A percentile compares a stretch with the other conserved stretches of the same genome.
Conservation (phyloP, 345 rosid species). For the Citrus maxima region DNA sequence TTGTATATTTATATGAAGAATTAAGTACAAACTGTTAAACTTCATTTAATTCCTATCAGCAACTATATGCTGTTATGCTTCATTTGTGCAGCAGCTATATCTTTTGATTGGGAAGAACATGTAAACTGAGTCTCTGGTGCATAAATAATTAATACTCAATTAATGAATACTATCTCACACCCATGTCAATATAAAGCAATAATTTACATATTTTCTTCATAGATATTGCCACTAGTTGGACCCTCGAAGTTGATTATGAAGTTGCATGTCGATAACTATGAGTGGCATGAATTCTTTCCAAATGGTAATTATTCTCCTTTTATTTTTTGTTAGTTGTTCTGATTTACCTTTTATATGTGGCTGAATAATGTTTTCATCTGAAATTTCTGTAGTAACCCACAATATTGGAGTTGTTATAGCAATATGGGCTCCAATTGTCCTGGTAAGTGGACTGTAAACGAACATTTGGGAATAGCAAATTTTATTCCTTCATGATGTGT, state of each 20-base stretch:
- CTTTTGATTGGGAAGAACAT: slow-evolving; percentile 4
- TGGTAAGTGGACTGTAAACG: slow-evolving; percentile 53
- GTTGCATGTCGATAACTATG: slow-evolving; percentile 52
- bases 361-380: slow-evolving; percentile 20
- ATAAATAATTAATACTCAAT: neutral
- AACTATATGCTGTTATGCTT: neutral
- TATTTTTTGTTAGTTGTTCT: neutral
- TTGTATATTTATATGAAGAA: neutral
- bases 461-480: slow-evolving; percentile 10
- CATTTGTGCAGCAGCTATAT: neutral
- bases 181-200: neutral
- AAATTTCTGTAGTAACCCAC: slow-evolving; percentile 50
- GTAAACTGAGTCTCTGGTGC: neutral
- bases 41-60: slow-evolving; percentile 1
- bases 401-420: slow-evolving; percentile 89
- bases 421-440: slow-evolving; percentile 87
- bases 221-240: slow-evolving; percentile 84
- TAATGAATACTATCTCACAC: neutral
- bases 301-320: slow-evolving; percentile 40
- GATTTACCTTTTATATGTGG: neutral
- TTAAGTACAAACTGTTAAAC: neutral
- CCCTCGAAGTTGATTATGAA: slow-evolving; percentile 83
- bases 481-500: slow-evolving; percentile 6
- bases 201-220: slow-evolving; percentile 21
- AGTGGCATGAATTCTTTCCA: slow-evolving; percentile 95